These are phyloP conservation scores for Cyberlindnera galapagoensis DNA, from an alignment of 805 yeast species.

Conservation along the genomic window DNA sequence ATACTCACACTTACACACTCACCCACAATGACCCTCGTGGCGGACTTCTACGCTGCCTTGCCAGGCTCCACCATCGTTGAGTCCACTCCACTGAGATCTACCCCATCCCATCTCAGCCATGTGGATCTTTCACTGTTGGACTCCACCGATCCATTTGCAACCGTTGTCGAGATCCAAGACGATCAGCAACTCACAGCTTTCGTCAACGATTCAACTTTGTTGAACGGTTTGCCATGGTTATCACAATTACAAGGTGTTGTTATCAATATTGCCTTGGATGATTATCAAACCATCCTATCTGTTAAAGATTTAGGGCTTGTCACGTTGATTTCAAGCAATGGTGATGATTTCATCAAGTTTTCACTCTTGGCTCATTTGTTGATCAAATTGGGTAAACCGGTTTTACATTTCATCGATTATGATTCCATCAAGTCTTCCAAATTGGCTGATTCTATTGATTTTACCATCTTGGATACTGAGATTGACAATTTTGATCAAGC, in stretches of 20 bases:
- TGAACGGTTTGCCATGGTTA: constrained; percentile 57
- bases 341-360: constrained; percentile 45
- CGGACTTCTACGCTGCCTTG: constrained; percentile 1
- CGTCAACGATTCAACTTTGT: constrained; percentile 45
- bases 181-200: constrained; percentile 27
- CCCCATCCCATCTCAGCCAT: not conserved
- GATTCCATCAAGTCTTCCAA: not conserved
- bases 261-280: constrained; percentile 59
- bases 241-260: constrained; percentile 40
- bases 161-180: constrained; percentile 8
- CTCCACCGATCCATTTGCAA: constrained; percentile 13
- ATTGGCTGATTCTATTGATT: constrained; percentile 10
- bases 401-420: constrained; percentile 62
- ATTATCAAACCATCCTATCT: constrained; percentile 64
- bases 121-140: constrained; percentile 12
- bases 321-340: constrained; percentile 59
- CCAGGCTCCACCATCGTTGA: not conserved
- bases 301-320: constrained; percentile 63
- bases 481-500: constrained; percentile 28
- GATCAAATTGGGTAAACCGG: constrained; percentile 47
- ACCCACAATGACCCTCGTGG: constrained; percentile 1
- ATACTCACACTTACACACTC: too few species aligned
- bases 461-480: constrained; percentile 11
- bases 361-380: constrained; percentile 54
- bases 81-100: not conserved